Evolutionary conservation across 306 rosid genomes (phyloP).

Genomic region (Alnus rubra): DNA sequence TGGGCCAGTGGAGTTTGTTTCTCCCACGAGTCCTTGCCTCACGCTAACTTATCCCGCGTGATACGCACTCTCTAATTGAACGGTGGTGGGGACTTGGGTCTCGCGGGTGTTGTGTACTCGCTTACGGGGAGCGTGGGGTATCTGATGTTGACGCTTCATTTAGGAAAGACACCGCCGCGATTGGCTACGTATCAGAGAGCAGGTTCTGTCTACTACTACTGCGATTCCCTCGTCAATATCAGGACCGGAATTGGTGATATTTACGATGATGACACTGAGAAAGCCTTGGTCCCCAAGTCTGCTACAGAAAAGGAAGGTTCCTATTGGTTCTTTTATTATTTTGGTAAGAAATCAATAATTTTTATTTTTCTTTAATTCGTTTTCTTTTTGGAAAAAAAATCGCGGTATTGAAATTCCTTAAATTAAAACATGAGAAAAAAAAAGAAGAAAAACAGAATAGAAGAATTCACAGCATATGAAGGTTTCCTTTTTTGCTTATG

Average conservation of each 20-base stretch:
- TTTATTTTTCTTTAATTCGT: background rate
- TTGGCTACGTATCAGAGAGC: background rate
- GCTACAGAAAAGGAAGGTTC: background rate
- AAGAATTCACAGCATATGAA: background rate
- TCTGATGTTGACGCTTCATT: background rate
- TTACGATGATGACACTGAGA: slow-evolving; percentile 18
- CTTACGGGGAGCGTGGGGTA: background rate
- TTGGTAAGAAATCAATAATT: background rate
- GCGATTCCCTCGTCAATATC: background rate
- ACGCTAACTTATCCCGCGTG: background rate
- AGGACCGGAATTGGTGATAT: background rate
- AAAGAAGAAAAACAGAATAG: background rate
- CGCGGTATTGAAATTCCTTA: background rate
- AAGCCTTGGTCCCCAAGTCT: background rate
- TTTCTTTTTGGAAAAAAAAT: background rate
- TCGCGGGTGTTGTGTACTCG: background rate
- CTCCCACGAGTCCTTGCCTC: background rate
- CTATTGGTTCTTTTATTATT: too few relatives aligned
- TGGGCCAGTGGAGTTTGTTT: background rate
- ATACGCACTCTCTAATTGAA: background rate
- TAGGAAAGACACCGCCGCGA: background rate
- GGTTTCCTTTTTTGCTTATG: background rate
- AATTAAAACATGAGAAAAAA: too few relatives aligned
- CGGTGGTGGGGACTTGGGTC: background rate
- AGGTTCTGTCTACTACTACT: too few relatives aligned